phyloP scores from a whole-genome alignment of 768 basidiomycete species.

The Hortiboletus campestris region DNA sequence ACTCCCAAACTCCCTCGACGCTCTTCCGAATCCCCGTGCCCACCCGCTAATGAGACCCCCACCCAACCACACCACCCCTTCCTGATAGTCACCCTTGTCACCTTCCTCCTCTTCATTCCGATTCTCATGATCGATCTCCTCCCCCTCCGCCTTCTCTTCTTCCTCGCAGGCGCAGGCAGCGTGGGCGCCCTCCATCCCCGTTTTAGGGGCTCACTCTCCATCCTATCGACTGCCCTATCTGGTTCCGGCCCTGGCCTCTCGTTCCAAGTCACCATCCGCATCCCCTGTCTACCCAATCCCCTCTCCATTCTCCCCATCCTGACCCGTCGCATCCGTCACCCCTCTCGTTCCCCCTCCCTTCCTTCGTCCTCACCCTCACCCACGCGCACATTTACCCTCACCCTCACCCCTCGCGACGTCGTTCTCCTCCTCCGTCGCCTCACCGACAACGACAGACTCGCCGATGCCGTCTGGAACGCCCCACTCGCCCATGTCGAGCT shows the following conservation, averaged over 20 bases:
- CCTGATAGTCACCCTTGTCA: conserved; percentile 38
- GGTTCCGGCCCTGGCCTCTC: conserved; percentile 20
- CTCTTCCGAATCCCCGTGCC: background rate
- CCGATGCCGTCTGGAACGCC: conserved; percentile 61
- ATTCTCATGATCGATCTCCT: conserved; percentile 40
- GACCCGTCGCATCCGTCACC: background rate
- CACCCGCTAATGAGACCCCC: background rate
- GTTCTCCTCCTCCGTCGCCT: conserved; percentile 35
- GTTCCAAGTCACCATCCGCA: conserved; percentile 5
- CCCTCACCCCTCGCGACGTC: conserved; percentile 23
- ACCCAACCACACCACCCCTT: conserved; percentile 32
- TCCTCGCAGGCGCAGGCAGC: conserved; percentile 28
- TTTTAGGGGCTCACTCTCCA: background rate
- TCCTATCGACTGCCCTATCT: conserved; percentile 1
- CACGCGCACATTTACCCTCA: conserved; percentile 13
- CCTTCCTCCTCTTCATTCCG: conserved; percentile 43
- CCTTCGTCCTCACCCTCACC: too few relatives aligned
- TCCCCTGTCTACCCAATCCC: conserved; percentile 7
- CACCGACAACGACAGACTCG: conserved; percentile 64
- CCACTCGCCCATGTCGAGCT: conserved; percentile 69
- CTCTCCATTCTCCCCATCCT: background rate
- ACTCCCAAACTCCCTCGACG: conserved; percentile 1
- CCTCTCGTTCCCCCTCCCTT: background rate
- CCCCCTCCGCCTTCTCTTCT: conserved; percentile 46
- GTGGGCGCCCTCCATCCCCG: conserved; percentile 15